Percentiles rank a stretch among this genome's conserved stretches.
Conservation (phyloP, 2,329 filamentous ascomycete species). For the Stagonosporopsis rhizophila region DNA sequence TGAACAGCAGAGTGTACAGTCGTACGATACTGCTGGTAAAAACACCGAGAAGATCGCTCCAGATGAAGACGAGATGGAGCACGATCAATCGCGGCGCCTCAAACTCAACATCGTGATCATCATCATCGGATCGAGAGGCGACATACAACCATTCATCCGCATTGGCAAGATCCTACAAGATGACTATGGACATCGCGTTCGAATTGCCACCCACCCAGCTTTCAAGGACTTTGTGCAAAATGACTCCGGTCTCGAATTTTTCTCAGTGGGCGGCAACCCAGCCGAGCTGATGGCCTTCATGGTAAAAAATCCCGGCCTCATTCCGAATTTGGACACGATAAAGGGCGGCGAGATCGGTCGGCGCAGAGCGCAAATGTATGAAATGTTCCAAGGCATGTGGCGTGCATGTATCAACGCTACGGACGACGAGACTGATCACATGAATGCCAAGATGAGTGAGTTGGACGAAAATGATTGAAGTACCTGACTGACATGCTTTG, state of each 20-base stretch:
- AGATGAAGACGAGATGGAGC: slow-evolving; percentile 46
- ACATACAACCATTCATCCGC: slow-evolving; percentile 80
- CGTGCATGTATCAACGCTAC: slow-evolving; percentile 76
- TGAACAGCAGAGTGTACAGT: slow-evolving; percentile 41
- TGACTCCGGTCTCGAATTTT: slow-evolving; percentile 78
- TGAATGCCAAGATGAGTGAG: slow-evolving; percentile 65
- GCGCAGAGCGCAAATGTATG: slow-evolving; percentile 73
- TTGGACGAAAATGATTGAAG: background rate
- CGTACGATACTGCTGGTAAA: slow-evolving; percentile 16
- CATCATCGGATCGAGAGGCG: slow-evolving; percentile 81
- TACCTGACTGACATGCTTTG: slow-evolving; percentile 13
- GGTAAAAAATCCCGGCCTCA: slow-evolving; percentile 82
- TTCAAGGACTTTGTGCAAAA: slow-evolving; percentile 79
- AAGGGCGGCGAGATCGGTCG: slow-evolving; percentile 75
- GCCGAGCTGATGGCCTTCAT: slow-evolving; percentile 86
- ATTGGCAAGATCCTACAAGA: slow-evolving; percentile 76
- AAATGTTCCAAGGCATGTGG: slow-evolving; percentile 87
- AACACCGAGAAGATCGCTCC: slow-evolving; percentile 35
- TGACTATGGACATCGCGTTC: slow-evolving; percentile 74
- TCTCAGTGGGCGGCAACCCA: slow-evolving; percentile 79
- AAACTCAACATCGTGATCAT: slow-evolving; percentile 80
- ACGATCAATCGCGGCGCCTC: slow-evolving; percentile 49
- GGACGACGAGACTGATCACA: slow-evolving; percentile 69
- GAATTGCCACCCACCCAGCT: slow-evolving; percentile 79
- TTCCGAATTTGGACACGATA: slow-evolving; percentile 75